phyloP scores from a whole-genome alignment of 139 green algal genomes.

The Astrephomene gubernaculifera region DNA sequence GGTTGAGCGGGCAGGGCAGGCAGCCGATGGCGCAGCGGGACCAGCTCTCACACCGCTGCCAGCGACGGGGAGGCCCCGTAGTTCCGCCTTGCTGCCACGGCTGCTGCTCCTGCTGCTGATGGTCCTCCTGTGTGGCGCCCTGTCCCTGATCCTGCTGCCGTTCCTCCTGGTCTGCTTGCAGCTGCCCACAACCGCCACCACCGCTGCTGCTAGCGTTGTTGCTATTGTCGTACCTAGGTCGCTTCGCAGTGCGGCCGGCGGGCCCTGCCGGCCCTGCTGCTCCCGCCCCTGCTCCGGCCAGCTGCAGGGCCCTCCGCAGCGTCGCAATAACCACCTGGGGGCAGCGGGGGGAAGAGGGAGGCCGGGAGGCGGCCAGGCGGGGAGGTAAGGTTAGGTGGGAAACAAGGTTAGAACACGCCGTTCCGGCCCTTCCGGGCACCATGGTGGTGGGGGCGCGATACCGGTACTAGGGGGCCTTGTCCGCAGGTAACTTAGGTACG shows the following conservation, averaged over 20 bases:
- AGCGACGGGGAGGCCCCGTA: too few relatives aligned
- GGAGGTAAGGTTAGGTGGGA: too few relatives aligned
- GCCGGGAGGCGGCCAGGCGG: background rate
- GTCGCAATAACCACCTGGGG: background rate
- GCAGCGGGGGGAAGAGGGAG: background rate
- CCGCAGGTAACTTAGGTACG: too few relatives aligned
- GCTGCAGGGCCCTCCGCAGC: background rate
- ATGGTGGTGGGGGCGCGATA: too few relatives aligned
- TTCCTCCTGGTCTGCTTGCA: too few relatives aligned
- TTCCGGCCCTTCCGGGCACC: too few relatives aligned
- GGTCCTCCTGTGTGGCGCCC: background rate
- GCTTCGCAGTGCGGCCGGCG: too few relatives aligned
- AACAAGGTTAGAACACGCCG: too few relatives aligned
- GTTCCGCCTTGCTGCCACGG: too few relatives aligned
- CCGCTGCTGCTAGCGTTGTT: background rate
- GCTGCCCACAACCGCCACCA: background rate
- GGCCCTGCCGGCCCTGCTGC: background rate
- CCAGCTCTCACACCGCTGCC: background rate
- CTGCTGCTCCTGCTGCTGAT: background rate
- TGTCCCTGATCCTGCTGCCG: background rate
- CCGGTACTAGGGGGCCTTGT: too few relatives aligned
- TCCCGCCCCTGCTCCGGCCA: background rate
- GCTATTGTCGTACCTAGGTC: too few relatives aligned
- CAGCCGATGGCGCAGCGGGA: slow-evolving; percentile 33
- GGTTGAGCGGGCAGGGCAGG: slow-evolving; percentile 35